These are phyloP conservation scores for Plantago major DNA, from an alignment of 257 asterid genomes.

Conservation along the genomic window DNA sequence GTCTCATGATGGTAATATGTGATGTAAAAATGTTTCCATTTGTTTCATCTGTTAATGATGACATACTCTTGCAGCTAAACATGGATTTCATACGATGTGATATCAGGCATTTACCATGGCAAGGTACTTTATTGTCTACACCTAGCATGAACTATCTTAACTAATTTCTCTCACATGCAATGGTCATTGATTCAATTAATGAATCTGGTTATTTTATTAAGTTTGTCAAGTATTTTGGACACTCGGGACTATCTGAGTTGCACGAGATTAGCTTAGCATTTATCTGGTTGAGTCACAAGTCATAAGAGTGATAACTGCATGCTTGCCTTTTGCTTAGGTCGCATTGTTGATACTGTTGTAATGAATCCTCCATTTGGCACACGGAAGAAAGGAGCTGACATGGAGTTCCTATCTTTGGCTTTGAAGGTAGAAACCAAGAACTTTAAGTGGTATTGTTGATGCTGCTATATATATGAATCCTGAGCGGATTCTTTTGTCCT, in stretches of 20 bases:
- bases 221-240: no score
- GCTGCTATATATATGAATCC: conserved; percentile 5
- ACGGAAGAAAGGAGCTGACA: conserved; percentile 92
- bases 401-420: conserved; percentile 74
- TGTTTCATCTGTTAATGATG: conserved; percentile 6
- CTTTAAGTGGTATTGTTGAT: background rate
- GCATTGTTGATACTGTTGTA: conserved; percentile 65
- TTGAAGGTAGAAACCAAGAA: conserved; percentile 48
- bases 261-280: conserved; percentile 1
- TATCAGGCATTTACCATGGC: conserved; percentile 51
- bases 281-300: background rate
- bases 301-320: conserved; percentile 11
- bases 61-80: conserved; percentile 50
- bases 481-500: conserved; percentile 9
- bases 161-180: background rate
- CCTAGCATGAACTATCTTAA: background rate
- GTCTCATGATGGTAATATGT: background rate
- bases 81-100: conserved; percentile 73
- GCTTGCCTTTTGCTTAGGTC: conserved; percentile 39
- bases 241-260: background rate
- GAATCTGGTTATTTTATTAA: no score
- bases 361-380: conserved; percentile 99
- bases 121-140: conserved; percentile 44
- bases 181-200: background rate
- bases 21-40: no score